Percentiles rank a stretch among this genome's conserved stretches.
Conservation (phyloP, 1,139 yeast genomes). For the Petasospora fabianii region DNA sequence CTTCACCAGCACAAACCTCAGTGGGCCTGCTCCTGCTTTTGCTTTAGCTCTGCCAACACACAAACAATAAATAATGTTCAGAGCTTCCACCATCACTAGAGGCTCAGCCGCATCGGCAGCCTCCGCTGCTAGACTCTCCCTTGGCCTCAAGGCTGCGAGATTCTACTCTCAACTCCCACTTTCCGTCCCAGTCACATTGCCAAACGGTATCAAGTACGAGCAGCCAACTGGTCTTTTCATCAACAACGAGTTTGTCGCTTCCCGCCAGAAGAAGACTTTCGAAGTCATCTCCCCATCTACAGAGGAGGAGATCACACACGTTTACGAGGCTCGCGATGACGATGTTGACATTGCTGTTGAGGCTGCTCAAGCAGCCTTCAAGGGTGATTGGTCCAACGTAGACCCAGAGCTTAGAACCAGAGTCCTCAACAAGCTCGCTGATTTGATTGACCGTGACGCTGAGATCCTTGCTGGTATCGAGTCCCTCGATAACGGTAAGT, state of each 20-base stretch:
- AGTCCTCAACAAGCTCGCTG: constrained; percentile 61
- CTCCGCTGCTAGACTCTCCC: constrained; percentile 14
- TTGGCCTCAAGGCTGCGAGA: constrained; percentile 20
- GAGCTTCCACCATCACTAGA: constrained; percentile 11
- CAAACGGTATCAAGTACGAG: constrained; percentile 47
- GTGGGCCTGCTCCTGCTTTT: too few relatives aligned
- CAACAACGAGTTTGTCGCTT: constrained; percentile 43
- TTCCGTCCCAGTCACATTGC: constrained; percentile 45
- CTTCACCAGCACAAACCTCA: too few relatives aligned
- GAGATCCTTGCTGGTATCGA: constrained; percentile 69
- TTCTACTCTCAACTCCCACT: constrained; percentile 39
- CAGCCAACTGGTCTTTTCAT: constrained; percentile 55
- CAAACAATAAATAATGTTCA: constrained; percentile 17
- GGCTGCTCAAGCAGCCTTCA: constrained; percentile 43
- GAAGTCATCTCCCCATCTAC: constrained; percentile 44
- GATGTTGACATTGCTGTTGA: constrained; percentile 46
- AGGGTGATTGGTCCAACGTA: constrained; percentile 39
- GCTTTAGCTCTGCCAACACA: neutral
- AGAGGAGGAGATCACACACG: constrained; percentile 42
- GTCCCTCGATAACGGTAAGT: constrained; percentile 81
- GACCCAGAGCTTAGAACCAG: constrained; percentile 55
- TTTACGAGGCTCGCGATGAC: constrained; percentile 43
- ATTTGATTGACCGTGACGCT: constrained; percentile 54
- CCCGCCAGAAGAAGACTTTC: constrained; percentile 38
- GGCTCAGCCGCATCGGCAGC: constrained; percentile 5